Percentiles rank a stretch among this genome's conserved stretches.
Evolutionary conservation across 345 rosid genomes (phyloP).

Genomic region (Cochlearia excelsa): DNA sequence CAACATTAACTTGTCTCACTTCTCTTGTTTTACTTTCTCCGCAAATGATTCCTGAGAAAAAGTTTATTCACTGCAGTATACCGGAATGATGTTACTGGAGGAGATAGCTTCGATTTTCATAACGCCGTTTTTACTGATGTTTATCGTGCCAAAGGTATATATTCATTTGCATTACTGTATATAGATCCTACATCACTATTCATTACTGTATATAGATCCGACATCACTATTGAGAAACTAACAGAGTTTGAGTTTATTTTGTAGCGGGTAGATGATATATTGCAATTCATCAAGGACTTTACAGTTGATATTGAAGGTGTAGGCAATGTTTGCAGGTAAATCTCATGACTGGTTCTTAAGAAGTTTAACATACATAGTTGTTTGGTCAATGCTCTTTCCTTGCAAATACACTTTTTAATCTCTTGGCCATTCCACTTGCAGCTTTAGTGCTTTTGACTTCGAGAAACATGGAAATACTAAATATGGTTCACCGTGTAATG

Average conservation of each 20-base stretch:
- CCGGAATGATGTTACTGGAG: conserved; percentile 95
- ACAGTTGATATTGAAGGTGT: conserved; percentile 92
- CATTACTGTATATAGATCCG: conserved; percentile 1
- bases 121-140: conserved; percentile 83
- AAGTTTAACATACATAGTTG: neutral
- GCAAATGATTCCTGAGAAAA: neutral
- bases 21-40: neutral
- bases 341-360: neutral
- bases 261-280: conserved; percentile 94
- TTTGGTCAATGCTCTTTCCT: neutral
- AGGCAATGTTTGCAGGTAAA: conserved; percentile 93
- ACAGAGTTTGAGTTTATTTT: conserved; percentile 27
- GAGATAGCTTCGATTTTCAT: conserved; percentile 97
- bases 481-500: conserved; percentile 72
- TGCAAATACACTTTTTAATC: conserved; percentile 1
- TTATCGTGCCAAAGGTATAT: conserved; percentile 81
- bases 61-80: conserved; percentile 55
- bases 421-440: conserved; percentile 34
- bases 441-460: conserved; percentile 84
- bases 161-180: conserved; percentile 3
- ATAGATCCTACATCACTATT: neutral
- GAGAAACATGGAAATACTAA: conserved; percentile 81
- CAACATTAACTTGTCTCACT: neutral
- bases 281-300: conserved; percentile 79
- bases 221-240: conserved; percentile 11